Percentiles rank a stretch among this genome's conserved stretches.
phyloP scores from a whole-genome alignment of 192 early-diverging fungal species.

The Pilobolus umbonatus region DNA sequence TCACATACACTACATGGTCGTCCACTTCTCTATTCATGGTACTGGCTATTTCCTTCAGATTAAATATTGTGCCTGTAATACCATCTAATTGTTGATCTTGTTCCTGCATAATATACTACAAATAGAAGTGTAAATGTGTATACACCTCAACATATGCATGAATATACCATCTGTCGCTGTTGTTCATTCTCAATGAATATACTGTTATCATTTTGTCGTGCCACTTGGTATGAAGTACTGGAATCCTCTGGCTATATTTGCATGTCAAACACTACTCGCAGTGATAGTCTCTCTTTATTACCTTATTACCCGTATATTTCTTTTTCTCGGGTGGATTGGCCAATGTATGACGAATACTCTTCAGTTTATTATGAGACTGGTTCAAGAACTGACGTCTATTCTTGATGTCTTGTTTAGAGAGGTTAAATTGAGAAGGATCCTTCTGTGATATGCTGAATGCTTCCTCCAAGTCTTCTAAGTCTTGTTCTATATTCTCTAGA shows the following conservation, averaged over 20 bases:
- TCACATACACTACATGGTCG: conserved; percentile 48
- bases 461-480: conserved; percentile 52
- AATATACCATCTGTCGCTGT: conserved; percentile 32
- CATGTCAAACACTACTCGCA: neutral
- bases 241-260: conserved; percentile 6
- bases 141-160: neutral
- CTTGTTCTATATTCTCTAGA: conserved; percentile 40
- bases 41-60: conserved; percentile 55
- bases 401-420: conserved; percentile 35
- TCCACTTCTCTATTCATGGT: conserved; percentile 53
- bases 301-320: conserved; percentile 5
- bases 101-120: conserved; percentile 49
- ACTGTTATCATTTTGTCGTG: conserved; percentile 23
- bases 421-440: conserved; percentile 40
- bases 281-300: neutral
- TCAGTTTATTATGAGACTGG: conserved; percentile 19
- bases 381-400: conserved; percentile 25
- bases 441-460: conserved; percentile 33
- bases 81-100: conserved; percentile 54
- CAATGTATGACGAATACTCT: conserved; percentile 24
- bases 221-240: conserved; percentile 13
- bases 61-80: conserved; percentile 49
- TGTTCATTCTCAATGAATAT: conserved; percentile 32
- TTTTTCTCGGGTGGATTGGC: conserved; percentile 27
- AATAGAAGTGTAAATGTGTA: neutral